Evolutionary conservation across 768 basidiomycete genomes (phyloP).

Genomic region (Chalciporus sphaerocephalus): DNA sequence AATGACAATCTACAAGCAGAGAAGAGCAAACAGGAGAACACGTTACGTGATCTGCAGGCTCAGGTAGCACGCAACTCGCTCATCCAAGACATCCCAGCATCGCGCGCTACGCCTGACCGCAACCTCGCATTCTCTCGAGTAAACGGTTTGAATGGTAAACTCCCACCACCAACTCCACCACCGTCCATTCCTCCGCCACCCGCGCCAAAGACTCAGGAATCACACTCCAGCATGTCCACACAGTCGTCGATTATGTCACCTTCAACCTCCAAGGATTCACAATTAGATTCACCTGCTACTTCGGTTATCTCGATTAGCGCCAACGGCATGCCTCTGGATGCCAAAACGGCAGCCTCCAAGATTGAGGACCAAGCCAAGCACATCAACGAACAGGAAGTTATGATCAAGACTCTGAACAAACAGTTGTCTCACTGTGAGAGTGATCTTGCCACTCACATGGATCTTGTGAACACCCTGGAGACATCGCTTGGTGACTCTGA

Average conservation of each 20-base stretch:
- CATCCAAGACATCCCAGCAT: constrained; percentile 40
- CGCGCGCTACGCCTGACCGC: constrained; percentile 51
- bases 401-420: constrained; percentile 93
- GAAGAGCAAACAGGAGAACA: constrained; percentile 59
- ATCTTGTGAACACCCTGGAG: constrained; percentile 80
- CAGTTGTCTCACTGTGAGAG: constrained; percentile 90
- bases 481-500: constrained; percentile 86
- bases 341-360: constrained; percentile 47
- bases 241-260: constrained; percentile 53
- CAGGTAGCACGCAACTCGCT: constrained; percentile 57
- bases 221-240: constrained; percentile 56
- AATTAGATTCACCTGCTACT: constrained; percentile 61
- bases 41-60: constrained; percentile 76
- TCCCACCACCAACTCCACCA: constrained; percentile 77
- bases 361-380: constrained; percentile 73
- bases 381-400: constrained; percentile 79
- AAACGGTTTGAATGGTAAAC: constrained; percentile 64
- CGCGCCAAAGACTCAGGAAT: constrained; percentile 54
- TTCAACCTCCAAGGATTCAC: constrained; percentile 67
- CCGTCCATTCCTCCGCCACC: constrained; percentile 86
- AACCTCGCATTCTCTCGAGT: constrained; percentile 52
- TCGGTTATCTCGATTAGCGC: constrained; percentile 49
- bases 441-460: constrained; percentile 88
- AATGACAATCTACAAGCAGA: constrained; percentile 74
- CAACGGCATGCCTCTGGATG: constrained; percentile 40